A percentile compares a stretch with the other conserved stretches of the same genome.
Evolutionary conservation across 1,284 basidiomycete genomes (phyloP).

Genomic region (Sporisorium graminicola): DNA sequence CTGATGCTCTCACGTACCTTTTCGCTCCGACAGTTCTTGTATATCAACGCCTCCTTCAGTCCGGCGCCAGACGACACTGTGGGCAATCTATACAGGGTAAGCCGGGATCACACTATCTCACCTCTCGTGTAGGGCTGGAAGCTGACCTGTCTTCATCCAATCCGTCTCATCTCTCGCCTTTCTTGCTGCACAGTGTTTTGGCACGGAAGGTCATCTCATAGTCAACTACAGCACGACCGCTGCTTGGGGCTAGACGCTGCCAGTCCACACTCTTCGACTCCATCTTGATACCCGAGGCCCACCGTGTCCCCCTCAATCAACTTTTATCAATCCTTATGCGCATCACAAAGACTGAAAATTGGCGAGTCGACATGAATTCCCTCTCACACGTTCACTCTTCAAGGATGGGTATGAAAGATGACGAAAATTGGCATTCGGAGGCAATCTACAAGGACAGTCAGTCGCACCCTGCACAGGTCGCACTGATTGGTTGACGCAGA

Average conservation of each 20-base stretch:
- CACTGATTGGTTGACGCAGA: neutral
- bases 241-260: constrained; percentile 58
- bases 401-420: neutral
- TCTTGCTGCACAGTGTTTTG: constrained; percentile 54
- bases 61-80: constrained; percentile 93
- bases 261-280: neutral
- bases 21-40: constrained; percentile 80
- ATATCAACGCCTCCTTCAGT: constrained; percentile 97
- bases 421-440: neutral
- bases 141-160: neutral
- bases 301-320: neutral
- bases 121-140: neutral
- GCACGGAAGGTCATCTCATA: constrained; percentile 65
- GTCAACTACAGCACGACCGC: constrained; percentile 68
- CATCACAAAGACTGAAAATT: neutral
- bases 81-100: constrained; percentile 78
- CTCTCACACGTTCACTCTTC: neutral
- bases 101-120: constrained; percentile 3
- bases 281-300: constrained; percentile 23
- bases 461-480: neutral
- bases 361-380: neutral
- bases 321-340: neutral
- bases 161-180: neutral
- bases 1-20: neutral
- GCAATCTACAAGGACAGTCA: neutral